phyloP scores from a whole-genome alignment of 2,329 filamentous ascomycete species.

The Ceratocystiopsis brevicomis region DNA sequence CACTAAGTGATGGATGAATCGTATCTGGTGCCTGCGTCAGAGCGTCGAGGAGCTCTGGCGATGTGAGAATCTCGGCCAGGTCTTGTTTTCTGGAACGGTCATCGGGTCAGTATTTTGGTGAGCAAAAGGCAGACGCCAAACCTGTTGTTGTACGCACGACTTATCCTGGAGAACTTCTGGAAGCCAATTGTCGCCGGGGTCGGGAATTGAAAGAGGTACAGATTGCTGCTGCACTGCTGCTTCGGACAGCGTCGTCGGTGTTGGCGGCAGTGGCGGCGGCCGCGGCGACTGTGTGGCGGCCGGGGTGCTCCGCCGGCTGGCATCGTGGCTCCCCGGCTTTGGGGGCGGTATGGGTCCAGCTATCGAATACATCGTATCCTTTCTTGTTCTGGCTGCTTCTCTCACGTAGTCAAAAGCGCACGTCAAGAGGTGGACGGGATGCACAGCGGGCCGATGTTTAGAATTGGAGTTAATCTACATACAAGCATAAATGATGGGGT shows the following conservation, averaged over 20 bases:
- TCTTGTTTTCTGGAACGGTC: constrained; percentile 47
- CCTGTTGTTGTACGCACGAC: constrained; percentile 35
- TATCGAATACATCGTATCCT: constrained; percentile 23
- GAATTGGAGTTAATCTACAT: too few species aligned
- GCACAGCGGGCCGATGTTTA: too few species aligned
- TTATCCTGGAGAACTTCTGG: constrained; percentile 62
- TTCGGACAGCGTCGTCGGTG: constrained; percentile 11
- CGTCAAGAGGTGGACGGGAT: too few species aligned
- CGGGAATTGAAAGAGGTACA: constrained; percentile 23
- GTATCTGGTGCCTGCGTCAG: constrained; percentile 48
- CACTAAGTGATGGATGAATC: constrained; percentile 50
- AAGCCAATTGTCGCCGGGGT: constrained; percentile 58
- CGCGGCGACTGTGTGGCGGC: constrained; percentile 26
- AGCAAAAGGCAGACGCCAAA: too few species aligned
- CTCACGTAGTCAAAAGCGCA: too few species aligned
- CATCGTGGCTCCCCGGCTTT: constrained; percentile 50
- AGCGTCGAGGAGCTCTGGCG: constrained; percentile 49
- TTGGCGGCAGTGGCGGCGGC: constrained; percentile 18
- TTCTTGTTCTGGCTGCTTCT: not conserved
- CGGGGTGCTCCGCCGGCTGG: constrained; percentile 48
- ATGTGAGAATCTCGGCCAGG: constrained; percentile 48
- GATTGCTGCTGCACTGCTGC: constrained; percentile 10
- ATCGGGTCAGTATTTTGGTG: too few species aligned
- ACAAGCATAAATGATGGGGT: too few species aligned
- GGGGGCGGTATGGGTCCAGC: constrained; percentile 52